These are phyloP conservation scores for Botrytis cinerea DNA, from an alignment of 2,329 filamentous ascomycete genomes.

Conservation along the genomic window DNA sequence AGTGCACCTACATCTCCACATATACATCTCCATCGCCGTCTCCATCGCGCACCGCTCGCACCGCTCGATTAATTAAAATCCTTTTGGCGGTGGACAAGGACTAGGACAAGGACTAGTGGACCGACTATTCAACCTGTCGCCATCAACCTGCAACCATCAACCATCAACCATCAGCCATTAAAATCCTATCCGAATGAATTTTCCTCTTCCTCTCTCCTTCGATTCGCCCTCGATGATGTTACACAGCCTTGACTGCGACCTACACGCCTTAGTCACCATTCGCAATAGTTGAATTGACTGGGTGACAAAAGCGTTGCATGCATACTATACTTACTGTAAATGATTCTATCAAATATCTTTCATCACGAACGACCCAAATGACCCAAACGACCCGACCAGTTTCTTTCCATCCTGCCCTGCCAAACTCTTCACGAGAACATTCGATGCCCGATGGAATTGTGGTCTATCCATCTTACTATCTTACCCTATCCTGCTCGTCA, in stretches of 20 bases:
- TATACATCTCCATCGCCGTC: neutral
- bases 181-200: neutral
- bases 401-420: constrained; percentile 2
- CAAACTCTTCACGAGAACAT: neutral
- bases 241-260: constrained; percentile 16
- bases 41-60: neutral
- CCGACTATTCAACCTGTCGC: neutral
- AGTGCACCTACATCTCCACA: neutral
- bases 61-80: neutral
- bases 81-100: constrained; percentile 1
- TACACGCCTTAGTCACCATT: neutral
- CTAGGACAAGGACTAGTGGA: neutral
- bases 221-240: neutral
- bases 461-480: neutral
- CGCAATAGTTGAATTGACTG: neutral
- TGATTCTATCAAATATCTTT: neutral
- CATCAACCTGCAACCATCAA: neutral
- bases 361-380: neutral
- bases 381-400: neutral
- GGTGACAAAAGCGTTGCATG: neutral
- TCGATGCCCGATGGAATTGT: constrained; percentile 7
- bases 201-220: neutral
- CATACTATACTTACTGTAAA: neutral
- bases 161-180: neutral
- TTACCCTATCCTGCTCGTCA: neutral